Percentiles rank a stretch among this genome's conserved stretches.
Evolutionary conservation across 2,329 filamentous ascomycete species (phyloP).

Genomic region (Akanthomyces lecanii): DNA sequence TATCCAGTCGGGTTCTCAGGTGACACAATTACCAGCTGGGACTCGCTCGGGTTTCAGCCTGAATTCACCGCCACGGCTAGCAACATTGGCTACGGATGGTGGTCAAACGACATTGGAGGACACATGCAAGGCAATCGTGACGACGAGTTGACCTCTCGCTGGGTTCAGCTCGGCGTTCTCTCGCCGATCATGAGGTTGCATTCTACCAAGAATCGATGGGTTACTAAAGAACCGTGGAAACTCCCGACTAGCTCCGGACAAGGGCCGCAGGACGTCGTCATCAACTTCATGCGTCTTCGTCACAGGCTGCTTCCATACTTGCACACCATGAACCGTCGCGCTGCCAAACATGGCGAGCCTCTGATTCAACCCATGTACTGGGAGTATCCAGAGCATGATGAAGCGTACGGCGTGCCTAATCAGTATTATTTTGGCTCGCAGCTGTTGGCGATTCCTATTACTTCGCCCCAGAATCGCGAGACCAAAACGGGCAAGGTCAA

Average conservation of each 20-base stretch:
- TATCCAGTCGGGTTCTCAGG: constrained; percentile 64
- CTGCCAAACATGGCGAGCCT: constrained; percentile 42
- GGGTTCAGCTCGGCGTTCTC: constrained; percentile 54
- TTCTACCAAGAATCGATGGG: constrained; percentile 53
- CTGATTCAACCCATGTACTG: constrained; percentile 61
- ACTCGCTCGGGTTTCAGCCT: constrained; percentile 57
- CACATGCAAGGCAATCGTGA: constrained; percentile 49
- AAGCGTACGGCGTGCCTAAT: constrained; percentile 54
- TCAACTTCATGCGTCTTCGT: constrained; percentile 47
- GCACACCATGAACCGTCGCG: constrained; percentile 51
- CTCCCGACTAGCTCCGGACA: constrained; percentile 33
- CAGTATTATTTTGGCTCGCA: constrained; percentile 56
- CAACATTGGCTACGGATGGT: constrained; percentile 64
- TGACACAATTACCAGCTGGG: constrained; percentile 57
- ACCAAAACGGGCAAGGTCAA: constrained; percentile 45
- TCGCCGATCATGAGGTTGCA: constrained; percentile 54
- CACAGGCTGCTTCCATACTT: constrained; percentile 59
- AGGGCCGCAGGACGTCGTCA: constrained; percentile 44
- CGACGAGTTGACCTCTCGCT: constrained; percentile 51
- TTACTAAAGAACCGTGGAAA: constrained; percentile 59
- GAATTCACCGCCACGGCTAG: constrained; percentile 49
- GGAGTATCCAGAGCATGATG: constrained; percentile 47
- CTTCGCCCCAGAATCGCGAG: constrained; percentile 41
- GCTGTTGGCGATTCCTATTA: constrained; percentile 54
- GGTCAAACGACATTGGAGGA: constrained; percentile 59